phyloP scores from a whole-genome alignment of 2,329 filamentous ascomycete genomes.

The Beauveria sp. region DNA sequence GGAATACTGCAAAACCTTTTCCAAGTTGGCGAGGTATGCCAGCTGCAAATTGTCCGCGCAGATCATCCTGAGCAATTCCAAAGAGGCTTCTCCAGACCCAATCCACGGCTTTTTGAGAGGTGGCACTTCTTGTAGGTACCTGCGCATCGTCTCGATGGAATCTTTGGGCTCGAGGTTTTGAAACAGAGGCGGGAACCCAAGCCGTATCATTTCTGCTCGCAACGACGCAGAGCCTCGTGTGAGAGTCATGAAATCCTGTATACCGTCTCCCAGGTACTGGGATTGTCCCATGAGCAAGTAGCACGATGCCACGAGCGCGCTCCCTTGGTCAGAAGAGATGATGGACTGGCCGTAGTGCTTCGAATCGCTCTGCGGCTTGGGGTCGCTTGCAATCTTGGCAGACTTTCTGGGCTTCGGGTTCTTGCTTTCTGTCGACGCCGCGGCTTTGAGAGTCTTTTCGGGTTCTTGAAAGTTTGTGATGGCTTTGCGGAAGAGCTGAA shows the following conservation, averaged over 20 bases:
- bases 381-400: neutral
- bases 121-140: neutral
- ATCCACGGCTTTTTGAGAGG: neutral
- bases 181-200: neutral
- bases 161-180: conserved; percentile 2
- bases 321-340: conserved; percentile 1
- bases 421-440: neutral
- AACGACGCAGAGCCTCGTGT: neutral
- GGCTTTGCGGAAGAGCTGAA: conserved; percentile 2
- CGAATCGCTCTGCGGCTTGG: conserved; percentile 1
- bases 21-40: neutral
- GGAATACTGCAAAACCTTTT: neutral
- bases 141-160: conserved; percentile 3
- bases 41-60: neutral
- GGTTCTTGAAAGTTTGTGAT: neutral
- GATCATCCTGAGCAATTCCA: neutral
- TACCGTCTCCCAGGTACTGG: conserved; percentile 1
- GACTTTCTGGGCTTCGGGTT: neutral
- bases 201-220: neutral
- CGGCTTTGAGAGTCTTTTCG: neutral
- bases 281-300: conserved; percentile 5
- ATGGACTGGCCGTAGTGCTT: conserved; percentile 4
- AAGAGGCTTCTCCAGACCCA: neutral
- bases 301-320: neutral
- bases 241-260: conserved; percentile 2